Percentiles rank a stretch among this genome's conserved stretches.
Conservation (phyloP, 106 monocot species). For the Iris macrosiphon region DNA sequence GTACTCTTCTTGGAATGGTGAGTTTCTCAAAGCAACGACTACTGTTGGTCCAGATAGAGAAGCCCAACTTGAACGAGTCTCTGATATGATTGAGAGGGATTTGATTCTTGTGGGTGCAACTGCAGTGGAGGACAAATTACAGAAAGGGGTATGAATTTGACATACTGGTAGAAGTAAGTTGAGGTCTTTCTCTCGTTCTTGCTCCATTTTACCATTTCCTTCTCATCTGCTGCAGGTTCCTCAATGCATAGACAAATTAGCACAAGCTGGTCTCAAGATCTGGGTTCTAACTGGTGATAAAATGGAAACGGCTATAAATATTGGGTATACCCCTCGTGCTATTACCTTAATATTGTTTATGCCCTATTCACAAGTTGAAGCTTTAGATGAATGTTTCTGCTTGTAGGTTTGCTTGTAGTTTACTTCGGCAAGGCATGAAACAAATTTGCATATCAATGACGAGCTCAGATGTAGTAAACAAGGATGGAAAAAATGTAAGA, state of each 20-base stretch:
- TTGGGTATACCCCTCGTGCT: not conserved
- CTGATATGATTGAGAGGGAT: conserved; percentile 7
- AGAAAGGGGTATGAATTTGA: conserved; percentile 11
- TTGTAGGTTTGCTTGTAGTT: conserved; percentile 14
- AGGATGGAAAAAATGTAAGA: conserved; percentile 6
- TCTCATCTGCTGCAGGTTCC: conserved; percentile 1
- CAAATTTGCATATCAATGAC: conserved; percentile 7
- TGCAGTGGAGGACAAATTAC: conserved; percentile 10
- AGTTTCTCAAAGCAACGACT: conserved; percentile 8
- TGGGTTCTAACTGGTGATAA: conserved; percentile 13
- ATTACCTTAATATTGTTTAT: not conserved
- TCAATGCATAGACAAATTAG: conserved; percentile 8
- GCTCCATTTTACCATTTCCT: not conserved
- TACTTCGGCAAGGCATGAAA: conserved; percentile 12
- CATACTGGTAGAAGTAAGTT: not conserved
- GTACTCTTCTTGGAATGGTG: conserved; percentile 8
- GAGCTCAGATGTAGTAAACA: not conserved
- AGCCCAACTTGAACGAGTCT: not conserved
- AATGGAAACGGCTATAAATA: conserved; percentile 13
- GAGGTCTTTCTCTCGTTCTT: too few species aligned
- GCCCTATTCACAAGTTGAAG: too few species aligned
- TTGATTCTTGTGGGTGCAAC: conserved; percentile 9
- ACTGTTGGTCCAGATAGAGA: conserved; percentile 6
- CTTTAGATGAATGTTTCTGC: not conserved
- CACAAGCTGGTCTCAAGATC: conserved; percentile 10